Conservation (phyloP, 805 yeast genomes). For the Lachancea mirantina region DNA sequence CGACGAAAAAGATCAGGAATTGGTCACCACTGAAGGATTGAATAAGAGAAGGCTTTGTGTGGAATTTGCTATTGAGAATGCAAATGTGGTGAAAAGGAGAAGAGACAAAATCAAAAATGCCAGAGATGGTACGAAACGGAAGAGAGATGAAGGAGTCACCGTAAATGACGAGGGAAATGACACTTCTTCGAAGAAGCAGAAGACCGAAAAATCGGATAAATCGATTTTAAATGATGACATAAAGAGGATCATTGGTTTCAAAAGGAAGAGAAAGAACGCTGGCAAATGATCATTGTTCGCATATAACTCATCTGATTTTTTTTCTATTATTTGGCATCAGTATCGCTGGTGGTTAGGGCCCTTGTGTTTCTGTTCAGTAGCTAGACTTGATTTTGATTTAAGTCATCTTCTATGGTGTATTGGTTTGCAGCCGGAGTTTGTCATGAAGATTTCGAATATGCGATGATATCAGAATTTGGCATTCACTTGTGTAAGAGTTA, state of each 20-base stretch:
- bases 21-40: slow-evolving; percentile 46
- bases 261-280: slow-evolving; percentile 49
- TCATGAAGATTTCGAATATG: no score
- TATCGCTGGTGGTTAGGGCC: no score
- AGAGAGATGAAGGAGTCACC: slow-evolving; percentile 22
- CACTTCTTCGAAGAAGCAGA: slow-evolving; percentile 8
- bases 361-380: no score
- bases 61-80: slow-evolving; percentile 94
- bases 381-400: no score
- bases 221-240: slow-evolving; percentile 46
- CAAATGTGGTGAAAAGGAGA: slow-evolving; percentile 88
- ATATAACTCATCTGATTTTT: no score
- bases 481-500: no score
- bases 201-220: slow-evolving; percentile 14
- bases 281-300: slow-evolving; percentile 3
- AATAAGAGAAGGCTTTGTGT: slow-evolving; percentile 74
- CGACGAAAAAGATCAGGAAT: slow-evolving; percentile 56
- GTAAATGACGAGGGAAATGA: slow-evolving; percentile 20
- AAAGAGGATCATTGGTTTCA: slow-evolving; percentile 58
- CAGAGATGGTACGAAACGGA: slow-evolving; percentile 30
- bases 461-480: no score
- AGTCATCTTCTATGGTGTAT: no score
- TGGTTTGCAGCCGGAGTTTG: no score
- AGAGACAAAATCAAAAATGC: slow-evolving; percentile 52
- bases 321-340: no score